Conservation (phyloP, 2,329 filamentous ascomycete genomes). For the Neophaeococcomyces aloes region DNA sequence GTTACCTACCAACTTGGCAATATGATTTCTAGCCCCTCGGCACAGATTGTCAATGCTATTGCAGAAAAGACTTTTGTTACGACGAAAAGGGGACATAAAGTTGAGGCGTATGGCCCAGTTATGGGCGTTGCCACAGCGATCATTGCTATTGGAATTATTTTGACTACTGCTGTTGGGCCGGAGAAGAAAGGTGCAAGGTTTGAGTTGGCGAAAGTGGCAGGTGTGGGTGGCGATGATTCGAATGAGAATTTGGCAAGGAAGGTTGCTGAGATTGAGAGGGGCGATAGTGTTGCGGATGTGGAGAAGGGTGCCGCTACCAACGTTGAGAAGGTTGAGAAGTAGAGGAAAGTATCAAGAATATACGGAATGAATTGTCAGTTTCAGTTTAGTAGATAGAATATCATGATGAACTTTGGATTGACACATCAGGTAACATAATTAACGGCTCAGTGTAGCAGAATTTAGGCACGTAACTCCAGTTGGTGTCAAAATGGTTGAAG, state of each 20-base stretch:
- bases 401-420: too few species aligned
- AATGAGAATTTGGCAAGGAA: constrained; percentile 4
- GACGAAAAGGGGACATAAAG: constrained; percentile 41
- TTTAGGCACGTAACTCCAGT: too few species aligned
- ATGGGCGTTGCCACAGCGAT: constrained; percentile 71
- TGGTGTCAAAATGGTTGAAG: too few species aligned
- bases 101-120: constrained; percentile 60
- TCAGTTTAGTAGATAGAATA: too few species aligned
- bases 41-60: constrained; percentile 68
- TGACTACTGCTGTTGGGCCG: constrained; percentile 60
- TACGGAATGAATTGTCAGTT: too few species aligned
- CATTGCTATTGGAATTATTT: constrained; percentile 57
- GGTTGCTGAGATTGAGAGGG: neutral
- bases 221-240: constrained; percentile 20
- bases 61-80: constrained; percentile 53
- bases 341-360: too few species aligned
- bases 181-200: constrained; percentile 65
- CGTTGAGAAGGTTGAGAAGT: too few species aligned
- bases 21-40: constrained; percentile 56
- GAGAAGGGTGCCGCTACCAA: neutral
- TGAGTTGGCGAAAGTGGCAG: constrained; percentile 48
- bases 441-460: too few species aligned
- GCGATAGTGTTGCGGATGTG: constrained; percentile 2
- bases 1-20: constrained; percentile 70
- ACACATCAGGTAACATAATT: too few species aligned